These are phyloP conservation scores for Eucalyptus pauciflora DNA, from an alignment of 345 rosid species.

Conservation along the genomic window DNA sequence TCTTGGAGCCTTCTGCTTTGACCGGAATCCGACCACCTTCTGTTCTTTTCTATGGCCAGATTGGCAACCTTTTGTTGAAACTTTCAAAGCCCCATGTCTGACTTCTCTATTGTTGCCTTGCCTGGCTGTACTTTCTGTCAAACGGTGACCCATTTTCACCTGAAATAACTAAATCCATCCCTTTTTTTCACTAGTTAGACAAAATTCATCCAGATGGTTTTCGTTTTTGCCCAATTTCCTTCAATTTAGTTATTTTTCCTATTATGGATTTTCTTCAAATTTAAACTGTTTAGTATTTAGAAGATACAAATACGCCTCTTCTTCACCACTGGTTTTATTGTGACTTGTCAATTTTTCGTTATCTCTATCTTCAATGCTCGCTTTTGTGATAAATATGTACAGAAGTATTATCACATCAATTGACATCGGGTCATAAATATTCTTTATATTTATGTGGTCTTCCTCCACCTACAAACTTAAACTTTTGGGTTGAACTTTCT, in stretches of 20 bases:
- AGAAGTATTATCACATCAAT: too few relatives aligned
- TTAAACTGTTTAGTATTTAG: neutral
- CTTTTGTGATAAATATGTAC: neutral
- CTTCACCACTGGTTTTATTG: neutral
- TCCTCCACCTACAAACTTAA: fast-evolving
- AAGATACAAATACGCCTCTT: neutral
- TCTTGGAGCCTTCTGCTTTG: neutral
- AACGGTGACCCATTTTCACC: neutral
- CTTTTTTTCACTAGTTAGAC: neutral
- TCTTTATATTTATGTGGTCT: too few relatives aligned
- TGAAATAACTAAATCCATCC: neutral
- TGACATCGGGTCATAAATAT: too few relatives aligned
- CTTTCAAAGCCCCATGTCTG: neutral
- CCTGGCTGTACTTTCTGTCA: neutral
- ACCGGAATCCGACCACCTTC: neutral
- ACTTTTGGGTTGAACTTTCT: fast-evolving
- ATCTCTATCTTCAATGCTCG: neutral
- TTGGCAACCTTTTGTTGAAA: neutral
- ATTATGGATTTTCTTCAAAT: neutral
- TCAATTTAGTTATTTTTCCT: neutral
- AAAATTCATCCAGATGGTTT: neutral
- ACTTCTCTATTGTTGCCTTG: neutral
- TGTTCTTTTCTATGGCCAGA: neutral
- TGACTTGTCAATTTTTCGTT: neutral
- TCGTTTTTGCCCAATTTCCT: neutral